These are phyloP conservation scores for Grigorovia humatica DNA, from an alignment of 805 yeast species.

Conservation along the genomic window DNA sequence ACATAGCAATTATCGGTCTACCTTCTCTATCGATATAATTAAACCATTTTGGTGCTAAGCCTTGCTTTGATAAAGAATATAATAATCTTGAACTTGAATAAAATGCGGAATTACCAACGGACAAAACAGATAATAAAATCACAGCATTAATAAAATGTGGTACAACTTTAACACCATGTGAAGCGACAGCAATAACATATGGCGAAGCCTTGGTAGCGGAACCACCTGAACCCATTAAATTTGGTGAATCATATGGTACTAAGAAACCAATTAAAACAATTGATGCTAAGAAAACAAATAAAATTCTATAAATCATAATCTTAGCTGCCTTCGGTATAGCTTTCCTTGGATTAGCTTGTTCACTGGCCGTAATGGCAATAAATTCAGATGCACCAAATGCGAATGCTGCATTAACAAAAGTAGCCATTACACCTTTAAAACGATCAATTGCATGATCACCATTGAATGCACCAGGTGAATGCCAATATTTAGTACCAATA, in stretches of 20 bases:
- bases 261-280: slow-evolving; percentile 45
- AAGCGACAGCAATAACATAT: slow-evolving; percentile 58
- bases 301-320: slow-evolving; percentile 60
- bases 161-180: slow-evolving; percentile 45
- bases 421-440: slow-evolving; percentile 56
- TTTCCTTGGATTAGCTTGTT: slow-evolving; percentile 50
- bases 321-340: slow-evolving; percentile 59
- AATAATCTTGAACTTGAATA: slow-evolving; percentile 39
- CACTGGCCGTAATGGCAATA: slow-evolving; percentile 62
- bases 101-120: slow-evolving; percentile 51
- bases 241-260: slow-evolving; percentile 47
- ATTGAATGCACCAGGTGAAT: slow-evolving; percentile 53
- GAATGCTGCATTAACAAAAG: slow-evolving; percentile 59
- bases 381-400: slow-evolving; percentile 59
- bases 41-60: slow-evolving; percentile 46
- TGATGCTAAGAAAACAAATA: slow-evolving; percentile 46
- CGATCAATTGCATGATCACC: slow-evolving; percentile 29
- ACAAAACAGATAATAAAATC: slow-evolving; percentile 49
- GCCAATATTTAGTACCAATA: slow-evolving; percentile 50
- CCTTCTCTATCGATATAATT: slow-evolving; percentile 56
- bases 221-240: slow-evolving; percentile 39
- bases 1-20: slow-evolving; percentile 36
- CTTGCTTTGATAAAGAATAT: slow-evolving; percentile 46
- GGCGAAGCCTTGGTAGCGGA: slow-evolving; percentile 57
- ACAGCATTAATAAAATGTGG: slow-evolving; percentile 58